Conservation (phyloP, 2,329 filamentous ascomycete genomes). For the Tolypocladium inflatum region DNA sequence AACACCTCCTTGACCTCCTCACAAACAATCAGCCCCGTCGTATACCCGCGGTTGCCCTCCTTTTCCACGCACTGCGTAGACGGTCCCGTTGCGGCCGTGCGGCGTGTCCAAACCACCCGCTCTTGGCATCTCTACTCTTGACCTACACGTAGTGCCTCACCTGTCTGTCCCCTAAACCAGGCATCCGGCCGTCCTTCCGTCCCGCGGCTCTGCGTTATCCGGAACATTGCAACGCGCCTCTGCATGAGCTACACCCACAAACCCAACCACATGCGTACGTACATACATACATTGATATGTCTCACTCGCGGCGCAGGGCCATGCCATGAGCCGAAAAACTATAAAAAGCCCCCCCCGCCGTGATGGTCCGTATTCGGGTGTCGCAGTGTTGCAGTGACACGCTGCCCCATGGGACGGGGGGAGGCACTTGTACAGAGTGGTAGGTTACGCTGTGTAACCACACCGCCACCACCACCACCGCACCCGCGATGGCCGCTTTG, state of each 20-base stretch:
- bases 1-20: not conserved
- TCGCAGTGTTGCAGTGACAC: not conserved
- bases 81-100: too few relatives aligned
- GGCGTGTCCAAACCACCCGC: too few relatives aligned
- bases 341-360: not conserved
- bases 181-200: too few relatives aligned
- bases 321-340: not conserved
- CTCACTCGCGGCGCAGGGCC: not conserved
- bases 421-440: not conserved
- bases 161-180: not conserved
- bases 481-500: not conserved
- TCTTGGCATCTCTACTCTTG: not conserved
- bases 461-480: not conserved
- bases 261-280: not conserved
- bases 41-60: too few relatives aligned
- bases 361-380: not conserved
- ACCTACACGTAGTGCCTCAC: too few relatives aligned
- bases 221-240: not conserved
- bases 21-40: too few relatives aligned
- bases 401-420: too few relatives aligned
- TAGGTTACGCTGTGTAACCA: not conserved
- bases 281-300: too few relatives aligned
- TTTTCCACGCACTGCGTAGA: too few relatives aligned
- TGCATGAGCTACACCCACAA: not conserved
- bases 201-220: not conserved